Evolutionary conservation across 306 rosid genomes (phyloP), one percentile per base, ranked within the genome.

Genomic region (Quercus agrifolia): DNA sequence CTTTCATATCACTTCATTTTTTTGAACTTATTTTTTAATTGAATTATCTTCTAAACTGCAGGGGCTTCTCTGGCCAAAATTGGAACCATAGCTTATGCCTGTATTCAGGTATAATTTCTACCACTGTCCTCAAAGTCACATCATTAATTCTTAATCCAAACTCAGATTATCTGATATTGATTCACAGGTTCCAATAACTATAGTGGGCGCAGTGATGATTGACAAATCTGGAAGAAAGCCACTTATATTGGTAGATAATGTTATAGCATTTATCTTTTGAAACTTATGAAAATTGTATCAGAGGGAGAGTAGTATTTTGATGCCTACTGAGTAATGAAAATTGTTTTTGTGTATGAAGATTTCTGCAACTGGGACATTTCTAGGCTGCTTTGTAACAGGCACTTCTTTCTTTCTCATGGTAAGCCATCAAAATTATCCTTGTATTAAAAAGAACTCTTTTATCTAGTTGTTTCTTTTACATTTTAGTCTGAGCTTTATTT

Each of bases 361-460:
- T 56, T 90, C 91, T 12, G 93, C 90, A 57, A 70, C 77, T 27
- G 93, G 91, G 28, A 85, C 89, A 70, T 85, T 84, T 52, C 72
- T 82, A 17, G 93, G 88, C 46, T 85, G 90, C 78, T 70, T 85
- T 74, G 74, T 85, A 15, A 85, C 88, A 5, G 91, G 89, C 80
- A 52, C 74, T 80, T 83, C 90, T 49, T 90, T 90, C 81, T 58
- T 87, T 41, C 81, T 81, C 55, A 83, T 85, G 84, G 89, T 76
- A n/a, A 28, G 17, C 49, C 31, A 58, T 74, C 27, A 28, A 77
- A 51, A 28, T 4, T 6, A 19, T 9, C 41, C 19, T 14, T 66
- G 46, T 66, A 30, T 17, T 41, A 20, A 41, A 15, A 28, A 15
- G 27, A 5, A 64, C 4, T 74, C 18, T 17, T 56, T 7, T 35